Conservation (phyloP, 805 yeast genomes). For the Sungouiozyma ichnusensis region DNA sequence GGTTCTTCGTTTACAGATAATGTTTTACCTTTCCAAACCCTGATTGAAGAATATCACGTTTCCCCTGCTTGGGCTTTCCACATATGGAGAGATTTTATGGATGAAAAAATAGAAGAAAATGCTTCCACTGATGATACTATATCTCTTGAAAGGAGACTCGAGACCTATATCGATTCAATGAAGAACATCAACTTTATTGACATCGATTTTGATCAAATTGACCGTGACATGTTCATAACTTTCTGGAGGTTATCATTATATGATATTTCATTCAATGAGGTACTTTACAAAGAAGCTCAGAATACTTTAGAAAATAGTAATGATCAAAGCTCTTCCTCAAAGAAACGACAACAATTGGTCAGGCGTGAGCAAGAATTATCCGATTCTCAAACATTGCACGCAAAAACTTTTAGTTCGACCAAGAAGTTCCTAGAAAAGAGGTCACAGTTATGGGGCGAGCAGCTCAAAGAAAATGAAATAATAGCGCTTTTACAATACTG, state of each 20-base stretch:
- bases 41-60: conserved; percentile 36
- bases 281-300: conserved; percentile 40
- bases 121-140: background rate
- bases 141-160: conserved; percentile 4
- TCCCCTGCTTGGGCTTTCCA: conserved; percentile 62
- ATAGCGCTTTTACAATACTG: conserved; percentile 47
- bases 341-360: conserved; percentile 10
- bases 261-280: conserved; percentile 50
- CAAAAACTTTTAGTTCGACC: conserved; percentile 10
- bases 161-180: conserved; percentile 1
- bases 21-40: conserved; percentile 33
- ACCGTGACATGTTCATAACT: conserved; percentile 38
- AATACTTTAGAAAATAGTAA: conserved; percentile 9
- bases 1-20: conserved; percentile 24
- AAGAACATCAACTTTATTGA: conserved; percentile 9
- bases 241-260: conserved; percentile 71
- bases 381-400: conserved; percentile 15
- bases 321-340: conserved; percentile 7
- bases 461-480: conserved; percentile 15
- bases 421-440: conserved; percentile 5
- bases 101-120: conserved; percentile 14
- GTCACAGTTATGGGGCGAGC: conserved; percentile 9
- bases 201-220: conserved; percentile 23
- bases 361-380: conserved; percentile 12
- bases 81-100: conserved; percentile 52